Base-by-base conservation (phyloP, 2,329 filamentous ascomycete species). In the Herpomyces periplanetae region DNA sequence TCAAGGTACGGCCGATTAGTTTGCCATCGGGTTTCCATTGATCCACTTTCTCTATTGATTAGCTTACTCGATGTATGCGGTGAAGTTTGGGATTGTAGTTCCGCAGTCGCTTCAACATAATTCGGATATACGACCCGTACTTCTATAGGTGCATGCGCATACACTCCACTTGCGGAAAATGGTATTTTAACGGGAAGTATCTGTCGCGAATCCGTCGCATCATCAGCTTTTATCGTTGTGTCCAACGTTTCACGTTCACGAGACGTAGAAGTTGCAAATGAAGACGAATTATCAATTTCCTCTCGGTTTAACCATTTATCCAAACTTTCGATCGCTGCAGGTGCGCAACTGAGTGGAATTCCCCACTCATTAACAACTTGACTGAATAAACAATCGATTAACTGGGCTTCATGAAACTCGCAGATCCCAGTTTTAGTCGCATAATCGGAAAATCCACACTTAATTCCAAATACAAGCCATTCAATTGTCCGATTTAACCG, bases 311-410 rank as follows among this genome's bases (percentile, higher is more conserved):
- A 47, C 80, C 80, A 96, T 18, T 65, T 62, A 15, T 61, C 65
- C 6, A 96, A 49, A 5, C 80, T 57, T 13, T 45, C 50, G 16
- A 96, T 53, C 4, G 69, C 73, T 38, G 88, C 73, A 7, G 75
- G 75, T 0, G 80, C 80, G 27, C 63, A 62, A 26, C 56, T 45
- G 1, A 96, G 47, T 1, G 80, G 75, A 4, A 96, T 50, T 1
- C 75, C 75, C 80, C 80, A 96, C 36, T 96, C 80, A 36, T 96
- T 88, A 27, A 96, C 80, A 30, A 69, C 87, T 34, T 96, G 80
- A n/a, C 65, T 75, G 44, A 88, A 96, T 4, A 91, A 51, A 32
- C 80, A 96, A 43, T 96, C 80, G 65, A 96, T 75, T 20, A 88
- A 47, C 17, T 91, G 51, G 6, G 71, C 75, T 26, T 61, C 45